phyloP scores from a whole-genome alignment of 805 yeast species.

The Monosporozyma aerobia region DNA sequence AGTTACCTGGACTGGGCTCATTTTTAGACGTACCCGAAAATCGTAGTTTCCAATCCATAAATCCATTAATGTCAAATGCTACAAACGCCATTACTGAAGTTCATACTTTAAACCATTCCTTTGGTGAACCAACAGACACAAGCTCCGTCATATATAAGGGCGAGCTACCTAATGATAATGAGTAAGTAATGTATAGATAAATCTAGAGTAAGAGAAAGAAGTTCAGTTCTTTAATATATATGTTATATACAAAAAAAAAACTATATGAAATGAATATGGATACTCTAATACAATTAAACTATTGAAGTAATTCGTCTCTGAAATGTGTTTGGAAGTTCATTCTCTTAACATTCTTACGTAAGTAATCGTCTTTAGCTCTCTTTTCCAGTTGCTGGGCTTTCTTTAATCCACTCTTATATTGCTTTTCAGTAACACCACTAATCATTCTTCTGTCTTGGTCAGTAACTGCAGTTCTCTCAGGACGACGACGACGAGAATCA shows the following conservation, averaged over 20 bases:
- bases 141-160: constrained; percentile 7
- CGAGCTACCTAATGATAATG: neutral
- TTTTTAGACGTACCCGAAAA: constrained; percentile 7
- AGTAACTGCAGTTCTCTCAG: constrained; percentile 65
- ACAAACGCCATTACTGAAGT: constrained; percentile 1
- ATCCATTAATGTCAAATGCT: constrained; percentile 1
- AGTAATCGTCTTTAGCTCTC: constrained; percentile 34
- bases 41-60: constrained; percentile 2
- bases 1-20: constrained; percentile 5
- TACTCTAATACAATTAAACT: neutral
- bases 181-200: neutral
- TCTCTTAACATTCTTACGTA: constrained; percentile 51
- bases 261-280: constrained; percentile 1
- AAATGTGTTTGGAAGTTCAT: constrained; percentile 78
- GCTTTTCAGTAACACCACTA: constrained; percentile 53
- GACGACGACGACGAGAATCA: constrained; percentile 29
- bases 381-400: constrained; percentile 34
- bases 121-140: constrained; percentile 7
- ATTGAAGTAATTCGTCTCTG: constrained; percentile 59
- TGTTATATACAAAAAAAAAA: neutral
- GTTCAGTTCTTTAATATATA: neutral
- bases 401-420: constrained; percentile 42
- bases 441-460: constrained; percentile 62
- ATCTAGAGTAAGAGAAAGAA: neutral
- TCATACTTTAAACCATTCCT: constrained; percentile 2